Percentiles rank a stretch among this genome's conserved stretches.
Conservation (phyloP, 805 yeast species). For the Yarrowia alimentaria region DNA sequence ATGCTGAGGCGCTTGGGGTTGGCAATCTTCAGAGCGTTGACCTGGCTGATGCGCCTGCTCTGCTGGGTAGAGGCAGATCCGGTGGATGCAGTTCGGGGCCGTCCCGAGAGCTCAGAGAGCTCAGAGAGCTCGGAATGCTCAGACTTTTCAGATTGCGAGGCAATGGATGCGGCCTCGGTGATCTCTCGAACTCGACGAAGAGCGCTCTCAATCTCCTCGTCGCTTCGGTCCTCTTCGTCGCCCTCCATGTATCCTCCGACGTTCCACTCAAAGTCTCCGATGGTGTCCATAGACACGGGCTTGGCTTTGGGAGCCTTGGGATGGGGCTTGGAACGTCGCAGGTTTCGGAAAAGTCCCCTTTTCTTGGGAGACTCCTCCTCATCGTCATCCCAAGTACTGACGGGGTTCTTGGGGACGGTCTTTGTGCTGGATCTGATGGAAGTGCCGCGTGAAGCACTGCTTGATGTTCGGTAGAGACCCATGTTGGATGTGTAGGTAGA, state of each 20-base stretch:
- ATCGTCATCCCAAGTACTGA: conserved; percentile 17
- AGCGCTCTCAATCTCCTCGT: conserved; percentile 13
- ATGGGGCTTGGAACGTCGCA: conserved; percentile 1
- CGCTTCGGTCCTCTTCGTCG: conserved; percentile 2
- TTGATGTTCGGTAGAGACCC: background rate
- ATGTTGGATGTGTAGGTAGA: background rate
- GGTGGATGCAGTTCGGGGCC: no score
- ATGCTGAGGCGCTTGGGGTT: background rate
- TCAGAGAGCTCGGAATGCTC: no score
- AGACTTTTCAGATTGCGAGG: no score
- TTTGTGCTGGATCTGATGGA: conserved; percentile 1
- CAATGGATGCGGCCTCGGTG: background rate
- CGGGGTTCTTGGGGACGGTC: conserved; percentile 4
- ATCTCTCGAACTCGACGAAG: background rate
- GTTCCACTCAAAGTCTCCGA: conserved; percentile 16
- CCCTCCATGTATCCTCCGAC: conserved; percentile 14
- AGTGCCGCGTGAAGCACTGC: no score
- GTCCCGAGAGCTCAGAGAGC: no score
- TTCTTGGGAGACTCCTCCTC: background rate
- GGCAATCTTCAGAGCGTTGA: no score
- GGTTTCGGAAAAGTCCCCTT: background rate
- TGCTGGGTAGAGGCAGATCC: no score
- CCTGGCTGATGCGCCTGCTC: no score
- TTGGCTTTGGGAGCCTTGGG: background rate
- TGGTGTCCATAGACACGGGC: background rate